phyloP scores from a whole-genome alignment of 2,329 filamentous ascomycete genomes.

The Nakataea oryzae region DNA sequence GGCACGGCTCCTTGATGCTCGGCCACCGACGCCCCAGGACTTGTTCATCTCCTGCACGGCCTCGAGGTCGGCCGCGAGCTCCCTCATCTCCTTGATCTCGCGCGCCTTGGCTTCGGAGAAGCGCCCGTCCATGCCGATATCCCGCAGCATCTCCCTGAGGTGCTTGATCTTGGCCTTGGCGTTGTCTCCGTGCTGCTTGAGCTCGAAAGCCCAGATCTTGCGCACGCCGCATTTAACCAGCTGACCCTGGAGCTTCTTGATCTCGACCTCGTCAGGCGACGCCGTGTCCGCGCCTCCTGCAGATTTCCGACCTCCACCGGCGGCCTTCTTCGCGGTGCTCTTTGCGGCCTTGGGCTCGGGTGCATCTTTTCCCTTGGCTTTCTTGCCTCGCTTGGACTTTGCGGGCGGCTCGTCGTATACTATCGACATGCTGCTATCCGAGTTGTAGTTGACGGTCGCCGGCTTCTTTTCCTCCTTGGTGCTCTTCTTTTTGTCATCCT shows the following conservation, averaged over 20 bases:
- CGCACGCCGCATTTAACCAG: slow-evolving; percentile 84
- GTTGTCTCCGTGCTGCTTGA: slow-evolving; percentile 64
- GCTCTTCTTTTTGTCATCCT: slow-evolving; percentile 2
- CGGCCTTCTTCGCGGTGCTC: slow-evolving; percentile 2
- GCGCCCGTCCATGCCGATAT: slow-evolving; percentile 79
- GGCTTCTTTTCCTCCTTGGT: slow-evolving; percentile 4
- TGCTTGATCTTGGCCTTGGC: slow-evolving; percentile 72
- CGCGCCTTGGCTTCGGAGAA: slow-evolving; percentile 77
- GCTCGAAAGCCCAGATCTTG: slow-evolving; percentile 82
- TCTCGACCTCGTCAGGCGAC: slow-evolving; percentile 61
- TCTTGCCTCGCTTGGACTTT: slow-evolving; percentile 19
- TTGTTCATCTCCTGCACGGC: slow-evolving; percentile 73
- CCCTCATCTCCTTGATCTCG: slow-evolving; percentile 78
- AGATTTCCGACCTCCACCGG: not conserved
- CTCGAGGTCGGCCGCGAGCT: slow-evolving; percentile 75
- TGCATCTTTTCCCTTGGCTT: slow-evolving; percentile 7
- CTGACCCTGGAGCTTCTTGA: slow-evolving; percentile 81
- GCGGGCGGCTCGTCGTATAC: slow-evolving; percentile 61
- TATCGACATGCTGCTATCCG: slow-evolving; percentile 57
- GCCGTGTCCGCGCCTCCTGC: slow-evolving; percentile 16
- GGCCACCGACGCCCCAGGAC: slow-evolving; percentile 55
- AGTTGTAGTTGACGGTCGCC: slow-evolving; percentile 2
- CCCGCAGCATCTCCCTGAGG: slow-evolving; percentile 66
- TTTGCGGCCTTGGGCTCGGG: slow-evolving; percentile 4
- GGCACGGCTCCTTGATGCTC: slow-evolving; percentile 30